These are phyloP conservation scores for Dissophora globulifera DNA, from an alignment of 192 early-diverging fungal species.

Conservation along the genomic window DNA sequence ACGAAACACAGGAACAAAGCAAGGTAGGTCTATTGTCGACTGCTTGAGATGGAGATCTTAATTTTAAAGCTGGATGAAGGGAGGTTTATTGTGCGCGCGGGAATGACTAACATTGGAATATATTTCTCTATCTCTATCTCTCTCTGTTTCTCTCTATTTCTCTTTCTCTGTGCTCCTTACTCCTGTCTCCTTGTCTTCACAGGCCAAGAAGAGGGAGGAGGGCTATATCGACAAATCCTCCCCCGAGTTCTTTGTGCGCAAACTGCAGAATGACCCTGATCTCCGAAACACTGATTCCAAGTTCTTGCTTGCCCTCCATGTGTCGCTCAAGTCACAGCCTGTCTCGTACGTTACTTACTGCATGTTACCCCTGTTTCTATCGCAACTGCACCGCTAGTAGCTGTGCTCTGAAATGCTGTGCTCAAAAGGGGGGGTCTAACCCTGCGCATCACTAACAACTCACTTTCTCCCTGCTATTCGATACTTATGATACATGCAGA, in stretches of 20 bases:
- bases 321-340: slow-evolving; percentile 64
- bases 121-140: not conserved
- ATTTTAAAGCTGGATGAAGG: too few species aligned
- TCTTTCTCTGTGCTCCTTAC: not conserved
- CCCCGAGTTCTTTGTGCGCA: slow-evolving; percentile 64
- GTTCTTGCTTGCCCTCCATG: slow-evolving; percentile 60
- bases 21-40: too few species aligned
- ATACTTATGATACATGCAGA: slow-evolving; percentile 23
- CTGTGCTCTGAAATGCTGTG: not conserved
- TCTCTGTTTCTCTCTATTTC: not conserved
- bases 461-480: not conserved
- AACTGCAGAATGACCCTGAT: slow-evolving; percentile 59
- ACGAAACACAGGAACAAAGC: slow-evolving; percentile 57
- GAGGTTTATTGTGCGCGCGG: not conserved
- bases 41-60: too few species aligned
- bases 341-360: slow-evolving; percentile 55
- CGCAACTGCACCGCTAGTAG: too few species aligned
- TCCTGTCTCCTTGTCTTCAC: not conserved
- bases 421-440: too few species aligned
- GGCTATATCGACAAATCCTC: slow-evolving; percentile 57
- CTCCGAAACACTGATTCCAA: slow-evolving; percentile 59
- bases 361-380: not conserved
- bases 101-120: slow-evolving; percentile 17
- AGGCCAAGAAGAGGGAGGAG: slow-evolving; percentile 43
- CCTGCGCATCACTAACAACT: too few species aligned